Evolutionary conservation across 2,329 filamentous ascomycete genomes (phyloP), one percentile per base, ranked within the genome.

Genomic region (Juglanconis oblonga): DNA sequence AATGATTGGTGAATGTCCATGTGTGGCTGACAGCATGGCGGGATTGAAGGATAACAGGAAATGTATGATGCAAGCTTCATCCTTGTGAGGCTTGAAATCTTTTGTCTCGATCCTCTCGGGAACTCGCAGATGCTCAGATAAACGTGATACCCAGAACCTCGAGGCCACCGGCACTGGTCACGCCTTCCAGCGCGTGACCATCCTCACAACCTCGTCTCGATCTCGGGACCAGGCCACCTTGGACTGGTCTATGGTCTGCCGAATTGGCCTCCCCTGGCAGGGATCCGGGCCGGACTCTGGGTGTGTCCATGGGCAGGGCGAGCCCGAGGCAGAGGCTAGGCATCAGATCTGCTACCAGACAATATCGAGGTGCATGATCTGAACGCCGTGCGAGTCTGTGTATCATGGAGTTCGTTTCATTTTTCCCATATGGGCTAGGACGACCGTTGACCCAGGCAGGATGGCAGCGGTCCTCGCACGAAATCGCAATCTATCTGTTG

Each of bases 11-110:
- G 29, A 42, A 42, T 14, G 38, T 7, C 14, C 11, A n/a, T 38
- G 4, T 8, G 60, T 62, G 60, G 60, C 60, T 62, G 53, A 50
- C 36, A 29, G 13, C 36, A 35, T 56, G 56, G 60, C 57, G 60
- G 59, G 32, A 49, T 44, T 55, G 13, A 49, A 53, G 48, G 48
- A 62, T 35, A 49, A 36, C 49, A 13, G 47, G 32, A 35, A 4
- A 36, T 11, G 10, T 24, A 5, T 8, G 9, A 31, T 45, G 60
- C 60, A 62, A 42, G 60, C 60, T 47, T 53, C 10, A 62, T 59
- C 60, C 60, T 52, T 36, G 60, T n/a, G 52, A 52, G 24, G 38
- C 53, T 29, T n/a, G 32, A 5, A 29, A 31, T 50, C 38, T 53
- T 29, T 32, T 58, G 59, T 58, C 52, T 59, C 31, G 47, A 57